Conservation (phyloP, 768 basidiomycete genomes). For the Trametes punicea region DNA sequence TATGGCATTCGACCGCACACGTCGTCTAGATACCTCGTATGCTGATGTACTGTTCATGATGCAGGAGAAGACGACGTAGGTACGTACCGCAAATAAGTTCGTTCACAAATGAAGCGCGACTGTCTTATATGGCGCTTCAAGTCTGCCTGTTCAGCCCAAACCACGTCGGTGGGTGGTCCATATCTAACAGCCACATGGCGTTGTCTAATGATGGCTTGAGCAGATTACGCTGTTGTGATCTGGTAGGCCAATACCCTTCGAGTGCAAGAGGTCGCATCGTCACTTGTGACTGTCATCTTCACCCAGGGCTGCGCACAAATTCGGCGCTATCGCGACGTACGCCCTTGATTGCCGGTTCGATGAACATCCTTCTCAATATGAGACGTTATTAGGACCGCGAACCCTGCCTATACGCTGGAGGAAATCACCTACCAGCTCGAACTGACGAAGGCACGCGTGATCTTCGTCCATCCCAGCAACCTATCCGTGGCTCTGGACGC, state of each 20-base stretch:
- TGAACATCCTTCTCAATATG: background rate
- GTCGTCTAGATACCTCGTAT: background rate
- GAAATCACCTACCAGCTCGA: constrained; percentile 30
- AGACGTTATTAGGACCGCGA: constrained; percentile 23
- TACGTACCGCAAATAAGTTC: constrained; percentile 33
- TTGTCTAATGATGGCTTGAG: background rate
- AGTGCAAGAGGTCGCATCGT: too few species aligned
- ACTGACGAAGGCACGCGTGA: constrained; percentile 19
- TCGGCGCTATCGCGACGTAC: constrained; percentile 56
- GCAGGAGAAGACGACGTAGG: constrained; percentile 40
- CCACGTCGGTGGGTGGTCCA: background rate
- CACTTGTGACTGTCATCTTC: background rate
- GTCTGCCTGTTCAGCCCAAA: constrained; percentile 13
- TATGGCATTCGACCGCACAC: constrained; percentile 19
- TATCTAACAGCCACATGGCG: background rate
- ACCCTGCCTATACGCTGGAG: constrained; percentile 28
- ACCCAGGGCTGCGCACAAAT: constrained; percentile 44
- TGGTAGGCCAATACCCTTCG: too few species aligned
- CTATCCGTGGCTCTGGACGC: constrained; percentile 22
- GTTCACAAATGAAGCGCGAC: background rate
- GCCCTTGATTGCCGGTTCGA: constrained; percentile 17
- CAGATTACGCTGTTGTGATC: constrained; percentile 17
- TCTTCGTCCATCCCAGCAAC: constrained; percentile 24
- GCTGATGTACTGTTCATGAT: background rate
- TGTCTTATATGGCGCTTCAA: background rate